Evolutionary conservation across 306 rosid species (phyloP).

Genomic region (Prunus campanulata): DNA sequence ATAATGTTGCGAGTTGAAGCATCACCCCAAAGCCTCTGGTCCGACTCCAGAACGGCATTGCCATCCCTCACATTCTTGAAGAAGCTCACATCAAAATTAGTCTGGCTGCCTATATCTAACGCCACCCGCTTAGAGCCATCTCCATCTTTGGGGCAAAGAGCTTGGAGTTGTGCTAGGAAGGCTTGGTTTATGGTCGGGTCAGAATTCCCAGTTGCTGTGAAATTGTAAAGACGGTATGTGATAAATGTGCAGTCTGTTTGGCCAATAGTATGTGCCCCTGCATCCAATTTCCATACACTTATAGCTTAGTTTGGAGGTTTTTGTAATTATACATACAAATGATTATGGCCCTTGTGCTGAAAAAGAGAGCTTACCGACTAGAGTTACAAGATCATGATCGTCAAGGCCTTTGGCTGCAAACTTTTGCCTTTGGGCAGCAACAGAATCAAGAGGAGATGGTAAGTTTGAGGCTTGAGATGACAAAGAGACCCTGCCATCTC

Average conservation of each 20-base stretch:
- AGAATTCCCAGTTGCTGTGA: conserved; percentile 54
- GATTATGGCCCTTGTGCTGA: not conserved
- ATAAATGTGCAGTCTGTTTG: conserved; percentile 59
- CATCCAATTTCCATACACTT: not conserved
- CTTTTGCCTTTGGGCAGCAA: conserved; percentile 54
- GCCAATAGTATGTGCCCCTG: conserved; percentile 76
- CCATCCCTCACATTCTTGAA: conserved; percentile 68
- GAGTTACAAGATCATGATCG: conserved; percentile 66
- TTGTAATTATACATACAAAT: no score
- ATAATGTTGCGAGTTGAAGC: conserved; percentile 36
- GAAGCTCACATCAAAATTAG: conserved; percentile 52
- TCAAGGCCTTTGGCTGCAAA: conserved; percentile 68
- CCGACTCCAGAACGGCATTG: conserved; percentile 66
- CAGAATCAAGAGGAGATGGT: conserved; percentile 78
- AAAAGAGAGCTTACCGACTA: conserved; percentile 45
- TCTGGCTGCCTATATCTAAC: conserved; percentile 51
- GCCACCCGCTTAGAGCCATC: conserved; percentile 54
- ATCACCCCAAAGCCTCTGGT: conserved; percentile 69
- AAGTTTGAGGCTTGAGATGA: conserved; percentile 49
- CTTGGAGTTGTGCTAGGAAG: conserved; percentile 44
- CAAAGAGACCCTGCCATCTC: conserved; percentile 57
- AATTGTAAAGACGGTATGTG: conserved; percentile 60
- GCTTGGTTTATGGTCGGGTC: conserved; percentile 60
- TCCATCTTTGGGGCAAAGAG: conserved; percentile 48
- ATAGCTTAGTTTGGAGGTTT: no score